Base-by-base conservation (phyloP, 306 rosid genomes). In the Prunus mira region DNA sequence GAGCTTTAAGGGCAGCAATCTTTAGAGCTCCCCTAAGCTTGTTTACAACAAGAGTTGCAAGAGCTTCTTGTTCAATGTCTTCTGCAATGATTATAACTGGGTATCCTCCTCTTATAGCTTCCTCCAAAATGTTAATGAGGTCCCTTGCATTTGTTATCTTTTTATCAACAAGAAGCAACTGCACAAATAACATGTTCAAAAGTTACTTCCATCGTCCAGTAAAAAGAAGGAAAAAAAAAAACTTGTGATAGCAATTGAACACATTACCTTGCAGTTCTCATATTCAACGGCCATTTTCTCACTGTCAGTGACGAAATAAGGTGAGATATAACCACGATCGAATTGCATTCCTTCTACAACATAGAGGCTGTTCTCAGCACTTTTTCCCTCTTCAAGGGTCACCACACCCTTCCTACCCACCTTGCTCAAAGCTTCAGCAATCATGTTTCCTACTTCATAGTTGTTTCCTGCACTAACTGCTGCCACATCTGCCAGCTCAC, bases 281-380 rank as follows among this genome's bases (percentile, higher is more conserved):
- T 12, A 96, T 78, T 96, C 99, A 54, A 96, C 99, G 0, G 98
- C 63, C 99, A 96, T 96, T 79, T 96, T 96, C 86, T 96, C 99
- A 43, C 98, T 96, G 73, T 96, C 99, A 9, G 99, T 96, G 56
- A 96, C 99, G 30, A 96, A 96, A 81, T 96, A 96, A 25, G 99
- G 99, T 2, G 99, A 96, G 79, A 93, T 92, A 51, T 93, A 96
- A 67, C 99, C 99, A 19, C 99, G 95, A 76, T 96, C 99, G n/a
- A 96, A 96, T 76, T 96, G 99, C 99, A 96, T 96, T 45, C 99
- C 99, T 79, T 96, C 99, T 19, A 96, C 99, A 71, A 96, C 99
- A 79, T 96, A 96, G 7, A 96, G 89, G 69, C 70, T 72, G 82
- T 96, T 96, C 63, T 96, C 99, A 3, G 99, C 99, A 82, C 99